Evolutionary conservation across 345 rosid species (phyloP).

Genomic region (Rubroshorea leprosula): DNA sequence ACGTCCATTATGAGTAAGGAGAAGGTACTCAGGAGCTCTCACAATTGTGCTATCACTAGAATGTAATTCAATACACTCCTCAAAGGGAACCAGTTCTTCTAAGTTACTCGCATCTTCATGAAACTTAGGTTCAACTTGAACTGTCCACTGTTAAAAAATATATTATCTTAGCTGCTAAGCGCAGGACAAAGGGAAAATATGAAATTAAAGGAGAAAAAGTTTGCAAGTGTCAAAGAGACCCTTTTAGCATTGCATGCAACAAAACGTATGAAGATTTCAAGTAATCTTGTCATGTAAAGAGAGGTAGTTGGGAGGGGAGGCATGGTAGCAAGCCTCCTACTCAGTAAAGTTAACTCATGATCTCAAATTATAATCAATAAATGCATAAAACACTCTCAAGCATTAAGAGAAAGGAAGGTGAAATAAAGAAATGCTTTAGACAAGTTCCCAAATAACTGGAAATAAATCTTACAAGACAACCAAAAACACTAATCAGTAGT

Average conservation of each 20-base stretch:
- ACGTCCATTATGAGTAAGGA: constrained; percentile 85
- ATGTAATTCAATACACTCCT: constrained; percentile 78
- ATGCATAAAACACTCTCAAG: too few species aligned
- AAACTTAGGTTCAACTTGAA: constrained; percentile 86
- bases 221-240: neutral
- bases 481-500: too few species aligned
- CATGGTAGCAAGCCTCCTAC: too few species aligned
- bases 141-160: constrained; percentile 71
- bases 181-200: constrained; percentile 9
- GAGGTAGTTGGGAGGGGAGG: too few species aligned
- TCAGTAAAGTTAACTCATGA: too few species aligned
- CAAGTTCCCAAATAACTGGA: too few species aligned
- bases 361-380: too few species aligned
- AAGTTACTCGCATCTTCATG: constrained; percentile 90
- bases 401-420: too few species aligned
- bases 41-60: constrained; percentile 67
- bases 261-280: neutral
- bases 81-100: constrained; percentile 90
- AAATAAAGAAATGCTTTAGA: too few species aligned
- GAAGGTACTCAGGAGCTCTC: constrained; percentile 78
- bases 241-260: neutral
- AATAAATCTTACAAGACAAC: too few species aligned
- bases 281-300: constrained; percentile 2
- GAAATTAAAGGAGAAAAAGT: neutral
- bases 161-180: constrained; percentile 19